These are phyloP conservation scores for Naganishia onofrii DNA, from an alignment of 768 basidiomycete species.

Conservation along the genomic window DNA sequence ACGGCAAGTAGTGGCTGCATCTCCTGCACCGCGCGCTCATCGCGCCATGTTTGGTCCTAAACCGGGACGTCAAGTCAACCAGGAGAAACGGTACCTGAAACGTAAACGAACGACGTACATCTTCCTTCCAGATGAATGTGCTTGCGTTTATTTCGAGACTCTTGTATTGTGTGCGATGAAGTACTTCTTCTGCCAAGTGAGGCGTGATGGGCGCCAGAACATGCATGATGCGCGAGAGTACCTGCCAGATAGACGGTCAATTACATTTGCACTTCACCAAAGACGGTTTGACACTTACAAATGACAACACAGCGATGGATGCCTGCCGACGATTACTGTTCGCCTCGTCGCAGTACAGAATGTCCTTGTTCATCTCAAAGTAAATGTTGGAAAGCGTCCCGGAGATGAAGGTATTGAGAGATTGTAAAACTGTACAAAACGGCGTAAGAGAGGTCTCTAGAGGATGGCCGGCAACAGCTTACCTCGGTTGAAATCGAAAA, in stretches of 20 bases:
- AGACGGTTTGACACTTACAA: conserved; percentile 56
- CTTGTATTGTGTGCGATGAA: conserved; percentile 51
- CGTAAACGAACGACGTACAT: conserved; percentile 58
- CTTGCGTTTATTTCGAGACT: conserved; percentile 40
- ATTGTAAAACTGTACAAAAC: conserved; percentile 62
- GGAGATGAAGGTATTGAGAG: conserved; percentile 74
- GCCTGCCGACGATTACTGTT: conserved; percentile 62
- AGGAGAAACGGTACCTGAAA: neutral
- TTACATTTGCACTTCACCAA: neutral
- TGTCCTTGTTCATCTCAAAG: conserved; percentile 87
- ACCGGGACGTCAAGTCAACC: neutral
- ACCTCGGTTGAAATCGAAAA: conserved; percentile 83
- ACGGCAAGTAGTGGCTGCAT: conserved; percentile 66
- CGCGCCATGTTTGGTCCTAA: conserved; percentile 65
- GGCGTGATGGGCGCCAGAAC: conserved; percentile 83
- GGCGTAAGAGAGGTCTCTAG: neutral
- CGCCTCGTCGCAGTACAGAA: conserved; percentile 69
- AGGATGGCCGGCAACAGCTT: conserved; percentile 17
- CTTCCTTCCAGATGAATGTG: conserved; percentile 67
- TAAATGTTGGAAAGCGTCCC: conserved; percentile 83
- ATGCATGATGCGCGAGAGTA: conserved; percentile 65
- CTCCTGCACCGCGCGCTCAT: conserved; percentile 60
- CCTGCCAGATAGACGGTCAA: conserved; percentile 54
- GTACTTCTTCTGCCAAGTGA: conserved; percentile 83
- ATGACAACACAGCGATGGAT: conserved; percentile 68